Base-by-base conservation (phyloP, 1,139 yeast species). In the Wickerhamomyces sp. region DNA sequence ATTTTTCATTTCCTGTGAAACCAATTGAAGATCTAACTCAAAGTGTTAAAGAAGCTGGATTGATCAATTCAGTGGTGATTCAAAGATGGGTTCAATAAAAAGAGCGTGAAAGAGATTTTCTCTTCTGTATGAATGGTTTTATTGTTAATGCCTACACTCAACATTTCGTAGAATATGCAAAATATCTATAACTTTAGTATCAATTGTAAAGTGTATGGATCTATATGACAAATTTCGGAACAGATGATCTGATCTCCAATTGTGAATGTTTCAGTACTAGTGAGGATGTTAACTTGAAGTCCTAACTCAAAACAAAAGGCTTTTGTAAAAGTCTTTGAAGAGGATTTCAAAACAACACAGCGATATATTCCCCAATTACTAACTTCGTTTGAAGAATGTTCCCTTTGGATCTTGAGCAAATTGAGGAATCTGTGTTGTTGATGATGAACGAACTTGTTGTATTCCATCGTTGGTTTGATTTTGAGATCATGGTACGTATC, bases 41-140 rank as follows among this genome's bases (percentile, higher is more conserved):
- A 26, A 70, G 82, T 2, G 74, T 91, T 31, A 75, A 70, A 37
- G 89, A 78, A 25, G 94, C 95, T 4, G 85, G 86, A 31, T 68
- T 87, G 48, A 73, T 75, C 40, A 86, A 86, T 49, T 77, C 96
- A 0, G 96, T 87, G n/a, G 78, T 89, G 23, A 88, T 89, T 14
- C 97, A 89, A 58, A 77, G 94, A 61, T 83, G 91, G 91, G 36
- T 36, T 16, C 23, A 23, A 11, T 23, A 23, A 11, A 22, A 5
- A 15, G 5, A 13, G 15, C 23, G 14, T n/a, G n/a, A n/a, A n/a
- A n/a, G n/a, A n/a, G n/a, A n/a, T n/a, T n/a, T n/a, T n/a, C n/a
- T n/a, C n/a, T n/a, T n/a, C n/a, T n/a, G n/a, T n/a, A n/a, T n/a
- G n/a, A n/a, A 19, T 7, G 10, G 22, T 19, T 8, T 7, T 19